A percentile compares a stretch with the other conserved stretches of the same genome.
These are phyloP conservation scores for Sclerotinia borealis DNA, from an alignment of 2,329 filamentous ascomycete genomes.

Conservation along the genomic window DNA sequence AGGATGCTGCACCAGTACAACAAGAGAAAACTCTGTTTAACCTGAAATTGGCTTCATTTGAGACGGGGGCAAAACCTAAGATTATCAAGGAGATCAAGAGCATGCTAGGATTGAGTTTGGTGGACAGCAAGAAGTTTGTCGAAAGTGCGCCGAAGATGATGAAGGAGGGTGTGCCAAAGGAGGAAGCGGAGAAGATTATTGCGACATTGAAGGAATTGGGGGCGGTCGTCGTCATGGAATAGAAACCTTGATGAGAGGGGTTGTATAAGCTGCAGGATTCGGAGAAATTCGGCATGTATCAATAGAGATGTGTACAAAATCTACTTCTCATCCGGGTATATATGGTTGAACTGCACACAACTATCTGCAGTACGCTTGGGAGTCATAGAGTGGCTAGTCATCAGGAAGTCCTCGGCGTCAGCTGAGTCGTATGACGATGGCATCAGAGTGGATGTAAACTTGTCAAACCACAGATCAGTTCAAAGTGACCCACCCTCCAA, in stretches of 20 bases:
- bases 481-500: neutral
- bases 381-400: neutral
- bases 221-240: slow-evolving; percentile 87
- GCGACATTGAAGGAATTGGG: slow-evolving; percentile 90
- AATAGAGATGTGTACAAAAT: slow-evolving; percentile 34
- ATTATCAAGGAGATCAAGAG: slow-evolving; percentile 99
- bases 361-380: neutral
- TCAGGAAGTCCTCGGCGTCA: neutral
- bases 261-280: slow-evolving; percentile 22
- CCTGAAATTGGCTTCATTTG: slow-evolving; percentile 87
- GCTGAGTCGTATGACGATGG: neutral
- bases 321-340: slow-evolving; percentile 20
- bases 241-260: slow-evolving; percentile 49
- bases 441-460: neutral
- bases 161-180: slow-evolving; percentile 98
- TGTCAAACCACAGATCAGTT: neutral
- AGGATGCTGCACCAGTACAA: slow-evolving; percentile 80
- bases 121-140: slow-evolving; percentile 99
- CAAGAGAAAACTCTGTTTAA: slow-evolving; percentile 98
- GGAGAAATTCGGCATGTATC: slow-evolving; percentile 27
- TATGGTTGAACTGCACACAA: neutral
- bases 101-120: slow-evolving; percentile 87
- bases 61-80: slow-evolving; percentile 88
- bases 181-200: slow-evolving; percentile 98
- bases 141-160: slow-evolving; percentile 96